Base-by-base conservation (phyloP, 2,329 filamentous ascomycete species). In the Pseudocercospora macadamiae region DNA sequence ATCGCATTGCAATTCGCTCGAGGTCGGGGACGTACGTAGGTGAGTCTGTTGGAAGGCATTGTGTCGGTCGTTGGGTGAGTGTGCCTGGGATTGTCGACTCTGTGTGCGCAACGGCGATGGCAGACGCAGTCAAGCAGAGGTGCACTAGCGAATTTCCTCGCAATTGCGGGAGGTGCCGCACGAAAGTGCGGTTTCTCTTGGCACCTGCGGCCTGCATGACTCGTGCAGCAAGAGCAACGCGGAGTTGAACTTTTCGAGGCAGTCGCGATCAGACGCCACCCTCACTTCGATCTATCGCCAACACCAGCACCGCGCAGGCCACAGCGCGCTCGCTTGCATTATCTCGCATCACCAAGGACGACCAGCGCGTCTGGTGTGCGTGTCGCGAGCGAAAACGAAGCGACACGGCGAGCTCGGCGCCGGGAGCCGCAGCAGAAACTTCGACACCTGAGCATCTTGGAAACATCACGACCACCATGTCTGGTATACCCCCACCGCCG, bases 401-500 rank as follows among this genome's bases (percentile, higher is more conserved):
- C 30, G 19, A 39, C 10, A 53, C 55, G 63, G 63, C 61, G 51
- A 58, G 63, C 63, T 65, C 63, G 61, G 63, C 63, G 63, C 61
- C 63, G 57, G 55, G 58, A 65, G 61, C 63, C 61, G 63, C 52
- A 65, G 63, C 63, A 59, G 49, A 54, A 56, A 57, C 37, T 53
- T 55, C 51, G 30, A 53, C 26, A 39, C 42, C 26, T 52, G 42
- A 30, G 53, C 55, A 48, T 42, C 54, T 55, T 55, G 39, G 52
- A 18, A n/a, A n/a, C n/a, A 51, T 45, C 2, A 28, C 14, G 36
- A 45, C 51, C 52, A 67, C 39, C 49, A 87, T 86, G 86, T 80
- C 82, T 70, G 85, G 79, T 68, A 75, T 85, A 68, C 85, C 86
- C 6, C 85, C 86, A 65, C 87, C 88, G 28, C 87, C 88, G n/a